A percentile compares a stretch with the other conserved stretches of the same genome.
These are phyloP conservation scores for Mycena rosella DNA, from an alignment of 768 basidiomycete genomes.

Conservation along the genomic window DNA sequence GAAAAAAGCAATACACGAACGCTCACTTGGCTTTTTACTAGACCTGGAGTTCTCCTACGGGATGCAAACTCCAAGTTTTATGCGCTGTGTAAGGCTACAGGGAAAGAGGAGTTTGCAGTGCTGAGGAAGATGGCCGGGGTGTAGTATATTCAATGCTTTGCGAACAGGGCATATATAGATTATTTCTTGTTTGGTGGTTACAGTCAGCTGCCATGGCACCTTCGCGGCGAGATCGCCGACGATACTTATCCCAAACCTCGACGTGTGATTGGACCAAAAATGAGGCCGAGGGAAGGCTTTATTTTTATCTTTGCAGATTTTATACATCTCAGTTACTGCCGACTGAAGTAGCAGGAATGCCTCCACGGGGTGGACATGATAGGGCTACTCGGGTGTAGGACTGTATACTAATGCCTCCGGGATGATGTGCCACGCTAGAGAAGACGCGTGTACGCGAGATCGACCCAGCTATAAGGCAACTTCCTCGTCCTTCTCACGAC, in stretches of 20 bases:
- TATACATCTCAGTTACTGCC: no score
- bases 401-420: neutral
- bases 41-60: slow-evolving; percentile 67
- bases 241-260: no score
- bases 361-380: no score
- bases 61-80: slow-evolving; percentile 74
- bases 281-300: no score
- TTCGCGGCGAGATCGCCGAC: neutral
- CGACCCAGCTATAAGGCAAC: slow-evolving; percentile 28
- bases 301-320: no score
- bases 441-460: slow-evolving; percentile 3
- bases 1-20: neutral
- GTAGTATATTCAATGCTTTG: slow-evolving; percentile 22
- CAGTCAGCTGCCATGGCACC: neutral
- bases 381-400: neutral
- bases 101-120: slow-evolving; percentile 75
- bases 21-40: slow-evolving; percentile 35
- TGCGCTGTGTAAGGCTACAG: slow-evolving; percentile 78
- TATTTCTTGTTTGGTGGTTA: neutral
- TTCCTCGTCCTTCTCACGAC: slow-evolving; percentile 7
- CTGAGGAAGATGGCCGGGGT: slow-evolving; percentile 76
- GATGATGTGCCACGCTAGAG: slow-evolving; percentile 11
- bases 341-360: no score
- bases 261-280: no score
- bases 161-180: no score